Evolutionary conservation across 768 basidiomycete genomes (phyloP).

Genomic region (Podaxis carcinomalis): DNA sequence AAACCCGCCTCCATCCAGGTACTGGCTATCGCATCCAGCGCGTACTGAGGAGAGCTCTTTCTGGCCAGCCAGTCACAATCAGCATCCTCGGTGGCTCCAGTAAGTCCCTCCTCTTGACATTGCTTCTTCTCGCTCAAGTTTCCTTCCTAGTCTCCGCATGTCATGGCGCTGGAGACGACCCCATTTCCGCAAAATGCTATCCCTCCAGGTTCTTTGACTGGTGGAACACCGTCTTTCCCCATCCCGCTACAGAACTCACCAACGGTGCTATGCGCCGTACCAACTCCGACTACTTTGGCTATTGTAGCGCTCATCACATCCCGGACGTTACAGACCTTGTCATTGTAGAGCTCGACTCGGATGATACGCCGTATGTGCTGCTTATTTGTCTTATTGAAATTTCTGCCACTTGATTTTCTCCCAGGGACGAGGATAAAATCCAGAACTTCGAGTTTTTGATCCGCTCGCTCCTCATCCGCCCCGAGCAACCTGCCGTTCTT

Average conservation of each 20-base stretch:
- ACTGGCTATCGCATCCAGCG: slow-evolving; percentile 80
- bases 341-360: slow-evolving; percentile 91
- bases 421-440: slow-evolving; percentile 64
- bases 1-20: slow-evolving; percentile 72
- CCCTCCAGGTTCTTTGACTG: slow-evolving; percentile 94
- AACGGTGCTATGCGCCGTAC: slow-evolving; percentile 95
- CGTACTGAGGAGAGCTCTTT: slow-evolving; percentile 77
- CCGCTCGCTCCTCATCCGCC: slow-evolving; percentile 85
- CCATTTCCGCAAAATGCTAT: slow-evolving; percentile 79
- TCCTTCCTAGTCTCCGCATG: slow-evolving; percentile 75
- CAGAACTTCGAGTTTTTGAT: slow-evolving; percentile 91
- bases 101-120: slow-evolving; percentile 26
- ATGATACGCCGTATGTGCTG: slow-evolving; percentile 74
- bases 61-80: slow-evolving; percentile 85
- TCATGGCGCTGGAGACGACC: slow-evolving; percentile 91
- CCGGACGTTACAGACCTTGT: slow-evolving; percentile 94
- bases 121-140: slow-evolving; percentile 4
- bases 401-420: not conserved
- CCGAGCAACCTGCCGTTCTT: slow-evolving; percentile 88
- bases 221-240: slow-evolving; percentile 98
- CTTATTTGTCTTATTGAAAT: not conserved
- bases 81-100: slow-evolving; percentile 87
- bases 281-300: slow-evolving; percentile 92
- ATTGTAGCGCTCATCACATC: slow-evolving; percentile 88
- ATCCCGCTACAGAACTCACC: slow-evolving; percentile 95